A percentile compares a stretch with the other conserved stretches of the same genome.
These are phyloP conservation scores for Emergomyces orientalis DNA, from an alignment of 2,329 filamentous ascomycete species.

Conservation along the genomic window DNA sequence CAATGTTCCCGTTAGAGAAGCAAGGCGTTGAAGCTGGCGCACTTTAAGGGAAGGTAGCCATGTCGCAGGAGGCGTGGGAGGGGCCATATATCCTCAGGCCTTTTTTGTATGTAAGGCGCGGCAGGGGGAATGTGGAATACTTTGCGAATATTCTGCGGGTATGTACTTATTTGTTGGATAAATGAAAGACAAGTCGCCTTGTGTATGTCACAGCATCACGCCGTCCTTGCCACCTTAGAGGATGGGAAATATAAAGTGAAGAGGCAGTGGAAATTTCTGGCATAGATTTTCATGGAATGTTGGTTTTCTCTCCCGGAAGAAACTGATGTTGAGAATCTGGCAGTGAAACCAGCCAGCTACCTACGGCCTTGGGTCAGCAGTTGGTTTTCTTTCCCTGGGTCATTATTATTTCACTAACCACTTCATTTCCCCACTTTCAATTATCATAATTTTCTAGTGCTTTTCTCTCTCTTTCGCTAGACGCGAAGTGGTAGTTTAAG, in stretches of 20 bases:
- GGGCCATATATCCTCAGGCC: constrained; percentile 4
- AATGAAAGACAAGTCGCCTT: background rate
- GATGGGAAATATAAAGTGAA: background rate
- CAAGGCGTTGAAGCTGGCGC: constrained; percentile 49
- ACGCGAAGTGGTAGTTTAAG: background rate
- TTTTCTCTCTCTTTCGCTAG: background rate
- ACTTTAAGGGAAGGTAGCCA: constrained; percentile 41
- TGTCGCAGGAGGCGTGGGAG: constrained; percentile 6
- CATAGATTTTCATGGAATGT: too few species aligned
- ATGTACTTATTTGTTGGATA: background rate
- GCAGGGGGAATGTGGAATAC: background rate
- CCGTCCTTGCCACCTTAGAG: background rate
- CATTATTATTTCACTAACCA: background rate
- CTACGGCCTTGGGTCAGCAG: background rate
- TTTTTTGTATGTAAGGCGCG: background rate
- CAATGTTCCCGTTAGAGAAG: constrained; percentile 51
- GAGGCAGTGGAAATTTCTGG: background rate
- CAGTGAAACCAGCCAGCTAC: background rate
- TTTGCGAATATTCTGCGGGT: background rate
- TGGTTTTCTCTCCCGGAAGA: too few species aligned
- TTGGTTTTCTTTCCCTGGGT: background rate
- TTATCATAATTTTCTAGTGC: background rate
- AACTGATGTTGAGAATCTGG: background rate
- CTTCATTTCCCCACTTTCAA: background rate
- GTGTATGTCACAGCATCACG: background rate